Conservation (phyloP, 768 basidiomycete genomes). For the Pisolithus orientalis region DNA sequence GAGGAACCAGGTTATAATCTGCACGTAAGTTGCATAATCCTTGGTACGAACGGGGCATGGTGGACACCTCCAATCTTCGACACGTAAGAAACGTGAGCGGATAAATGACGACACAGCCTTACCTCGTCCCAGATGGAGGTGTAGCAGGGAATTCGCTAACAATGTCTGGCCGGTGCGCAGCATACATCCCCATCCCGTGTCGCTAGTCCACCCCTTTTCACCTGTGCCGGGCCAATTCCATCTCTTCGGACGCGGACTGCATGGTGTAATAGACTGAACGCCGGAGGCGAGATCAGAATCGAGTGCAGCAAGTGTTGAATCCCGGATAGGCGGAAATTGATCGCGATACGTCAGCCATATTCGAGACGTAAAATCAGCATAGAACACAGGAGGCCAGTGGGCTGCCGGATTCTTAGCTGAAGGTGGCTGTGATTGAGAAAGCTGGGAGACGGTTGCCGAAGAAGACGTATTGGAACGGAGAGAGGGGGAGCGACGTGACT, state of each 20-base stretch:
- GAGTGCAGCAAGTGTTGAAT: slow-evolving; percentile 43
- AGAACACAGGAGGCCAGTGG: slow-evolving; percentile 79
- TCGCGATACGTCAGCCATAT: slow-evolving; percentile 92
- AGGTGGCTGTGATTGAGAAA: slow-evolving; percentile 33
- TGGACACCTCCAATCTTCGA: slow-evolving; percentile 79
- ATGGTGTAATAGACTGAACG: slow-evolving; percentile 29
- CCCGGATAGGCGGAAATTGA: slow-evolving; percentile 76
- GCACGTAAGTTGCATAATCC: slow-evolving; percentile 82
- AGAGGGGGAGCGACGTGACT: slow-evolving; percentile 36
- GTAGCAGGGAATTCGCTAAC: slow-evolving; percentile 72
- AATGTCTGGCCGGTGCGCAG: slow-evolving; percentile 80
- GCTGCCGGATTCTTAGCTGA: slow-evolving; percentile 26
- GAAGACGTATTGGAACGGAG: slow-evolving; percentile 41
- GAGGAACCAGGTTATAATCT: slow-evolving; percentile 91
- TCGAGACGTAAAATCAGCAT: slow-evolving; percentile 81
- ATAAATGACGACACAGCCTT: slow-evolving; percentile 11
- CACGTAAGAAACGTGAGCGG: slow-evolving; percentile 6
- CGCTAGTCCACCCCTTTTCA: slow-evolving; percentile 78
- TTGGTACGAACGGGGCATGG: slow-evolving; percentile 50
- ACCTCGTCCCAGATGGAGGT: slow-evolving; percentile 74
- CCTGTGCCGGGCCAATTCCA: slow-evolving; percentile 62
- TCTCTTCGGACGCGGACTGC: slow-evolving; percentile 41
- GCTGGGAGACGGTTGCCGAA: slow-evolving; percentile 28
- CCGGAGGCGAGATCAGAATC: slow-evolving; percentile 29
- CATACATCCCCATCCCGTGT: slow-evolving; percentile 93